phyloP scores from a whole-genome alignment of 345 rosid species.

The Pseudoturritis turrita region DNA sequence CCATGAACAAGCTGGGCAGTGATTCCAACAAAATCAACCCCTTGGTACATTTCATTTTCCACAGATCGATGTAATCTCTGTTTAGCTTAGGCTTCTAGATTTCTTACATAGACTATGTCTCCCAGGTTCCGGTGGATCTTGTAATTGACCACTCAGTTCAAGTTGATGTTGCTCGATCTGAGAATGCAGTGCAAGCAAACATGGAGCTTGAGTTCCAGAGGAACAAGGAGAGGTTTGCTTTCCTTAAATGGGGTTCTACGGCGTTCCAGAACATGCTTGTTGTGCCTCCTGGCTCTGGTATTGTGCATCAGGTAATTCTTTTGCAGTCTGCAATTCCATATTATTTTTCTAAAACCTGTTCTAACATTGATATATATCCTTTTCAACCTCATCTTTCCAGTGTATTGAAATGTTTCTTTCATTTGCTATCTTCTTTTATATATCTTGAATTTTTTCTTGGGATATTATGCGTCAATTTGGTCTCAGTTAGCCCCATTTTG shows the following conservation, averaged over 20 bases:
- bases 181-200: slow-evolving; percentile 88
- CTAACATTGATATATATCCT: not conserved
- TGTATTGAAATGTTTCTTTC: not conserved
- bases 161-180: slow-evolving; percentile 90
- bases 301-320: slow-evolving; percentile 82
- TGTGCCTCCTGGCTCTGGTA: slow-evolving; percentile 96
- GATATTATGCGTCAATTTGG: not conserved
- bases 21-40: slow-evolving; percentile 92
- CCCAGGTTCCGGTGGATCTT: slow-evolving; percentile 94
- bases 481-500: not conserved
- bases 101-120: not conserved
- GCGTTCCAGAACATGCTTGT: slow-evolving; percentile 94
- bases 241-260: slow-evolving; percentile 95
- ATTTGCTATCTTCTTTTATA: not conserved
- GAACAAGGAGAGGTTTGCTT: slow-evolving; percentile 87
- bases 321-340: not conserved
- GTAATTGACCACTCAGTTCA: slow-evolving; percentile 96
- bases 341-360: not conserved
- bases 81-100: not conserved
- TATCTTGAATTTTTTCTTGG: not conserved
- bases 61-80: not conserved
- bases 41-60: slow-evolving; percentile 38
- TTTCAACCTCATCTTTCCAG: not conserved
- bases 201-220: slow-evolving; percentile 88
- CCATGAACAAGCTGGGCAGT: slow-evolving; percentile 83